Base-by-base conservation (phyloP, 2,329 filamentous ascomycete genomes). In the Fusarium sp. region DNA sequence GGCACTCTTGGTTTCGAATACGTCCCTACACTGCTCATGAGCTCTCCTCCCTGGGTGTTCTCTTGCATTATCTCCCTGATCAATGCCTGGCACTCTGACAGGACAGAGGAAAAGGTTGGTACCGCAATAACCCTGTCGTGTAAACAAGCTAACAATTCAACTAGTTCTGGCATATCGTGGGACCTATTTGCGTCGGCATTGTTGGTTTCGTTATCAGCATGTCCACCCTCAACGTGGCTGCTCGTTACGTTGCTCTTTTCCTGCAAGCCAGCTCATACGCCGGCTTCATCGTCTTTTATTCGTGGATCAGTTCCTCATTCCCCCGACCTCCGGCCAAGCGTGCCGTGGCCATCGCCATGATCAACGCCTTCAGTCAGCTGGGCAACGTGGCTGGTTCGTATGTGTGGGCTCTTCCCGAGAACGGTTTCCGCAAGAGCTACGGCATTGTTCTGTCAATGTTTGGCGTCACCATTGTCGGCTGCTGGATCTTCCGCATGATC, bases 401-500 rank as follows among this genome's bases (percentile, higher is more conserved):
- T 76, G 90, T 92, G 4, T 92, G 90, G 90, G 83, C 86, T 62
- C 84, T 92, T 59, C 82, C 85, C 27, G 89, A 86, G 0, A 87
- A 92, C 71, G 91, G 91, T 0, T 92, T 86, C 83, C 86, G 90
- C 72, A 88, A 89, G 83, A 91, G 89, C 70, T 92, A 92, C 76
- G 90, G 89, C 5, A 90, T 92, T 66, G 91, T 92, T 6, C 86
- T 88, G 16, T 85, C 89, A 77, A 92, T 92, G 90, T 92, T 92
- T 76, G 89, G 88, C 5, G 75, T 90, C 45, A 89, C 90, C 0
- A 87, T 91, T 35, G 39, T 85, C 0, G 89, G 89, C 6, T 91
- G 87, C 80, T 84, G 81, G 61, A 67, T 81, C 35, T 87, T 90
- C 83, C 84, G 85, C 22, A 67, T 83, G 73, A 85, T 89, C 65